Evolutionary conservation across 2,329 filamentous ascomycete species (phyloP), one percentile per base, ranked within the genome.

Genomic region (Monosporascus sp.): DNA sequence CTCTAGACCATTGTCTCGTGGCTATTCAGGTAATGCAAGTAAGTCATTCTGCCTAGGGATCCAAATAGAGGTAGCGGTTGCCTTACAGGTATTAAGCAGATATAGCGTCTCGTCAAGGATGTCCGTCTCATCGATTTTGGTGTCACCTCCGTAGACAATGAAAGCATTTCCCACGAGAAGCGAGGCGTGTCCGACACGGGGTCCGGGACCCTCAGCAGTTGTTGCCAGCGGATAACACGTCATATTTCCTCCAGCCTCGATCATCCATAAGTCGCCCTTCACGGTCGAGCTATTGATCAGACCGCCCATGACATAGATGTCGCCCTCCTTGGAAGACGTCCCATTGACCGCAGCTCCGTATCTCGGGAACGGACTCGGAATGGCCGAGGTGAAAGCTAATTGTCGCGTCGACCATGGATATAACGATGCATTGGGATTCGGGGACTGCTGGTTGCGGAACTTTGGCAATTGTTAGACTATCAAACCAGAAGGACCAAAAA

Each of bases 131-230:
- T 97, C 91, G 68, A 96, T 88, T 72, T 99, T 99, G 49, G 94
- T 99, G 70, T 99, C 95, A 67, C 94, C 94, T 48, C 94, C 95
- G 67, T 97, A 99, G 14, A 99, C 94, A 62, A 99, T 99, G 69
- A 97, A 99, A 0, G 94, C 94, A 71, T 99, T 99, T 53, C 95
- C 95, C 51, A 99, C 94, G 17, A 99, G 79, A 64, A 99, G 77
- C 76, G 92, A 95, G 20, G 93, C 82, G 73, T 99, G 94, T 3
- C 94, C 94, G 50, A 99, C 94, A 74, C 94, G 84, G 1, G 95
- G 94, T 4, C 94, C 92, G 1, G 94, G 95, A 0, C 94, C 94
- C 71, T 99, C 94, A 20, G 91, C 89, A 0, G 91, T 94, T 1
- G 94, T 97, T 11, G 88, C 84, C 52, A 99, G 84, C 24, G 92